These are phyloP conservation scores for Dendrobium catenatum DNA, from an alignment of 106 monocot genomes.

Conservation along the genomic window DNA sequence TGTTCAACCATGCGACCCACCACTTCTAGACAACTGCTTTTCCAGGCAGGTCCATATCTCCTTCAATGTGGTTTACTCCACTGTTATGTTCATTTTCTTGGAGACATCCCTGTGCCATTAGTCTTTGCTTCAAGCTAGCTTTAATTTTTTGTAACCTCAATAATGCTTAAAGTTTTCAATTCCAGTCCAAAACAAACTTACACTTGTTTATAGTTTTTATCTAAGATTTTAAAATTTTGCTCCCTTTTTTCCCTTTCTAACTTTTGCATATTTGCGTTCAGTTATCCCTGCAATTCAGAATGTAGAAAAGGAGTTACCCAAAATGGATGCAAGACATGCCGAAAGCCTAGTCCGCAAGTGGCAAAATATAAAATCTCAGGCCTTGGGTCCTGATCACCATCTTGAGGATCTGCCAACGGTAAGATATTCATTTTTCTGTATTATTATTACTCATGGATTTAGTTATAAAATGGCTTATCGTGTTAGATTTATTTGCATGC, in stretches of 20 bases:
- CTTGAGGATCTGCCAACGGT: constrained; percentile 59
- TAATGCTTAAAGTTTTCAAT: background rate
- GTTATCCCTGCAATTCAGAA: constrained; percentile 24
- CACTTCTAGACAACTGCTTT: background rate
- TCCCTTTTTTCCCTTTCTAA: constrained; percentile 5
- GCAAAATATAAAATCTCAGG: constrained; percentile 78
- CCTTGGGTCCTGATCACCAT: constrained; percentile 67
- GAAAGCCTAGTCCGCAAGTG: constrained; percentile 80
- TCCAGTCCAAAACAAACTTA: background rate
- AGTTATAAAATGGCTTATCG: background rate
- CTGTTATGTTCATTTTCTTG: background rate
- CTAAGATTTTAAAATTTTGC: background rate
- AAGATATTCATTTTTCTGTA: constrained; percentile 9
- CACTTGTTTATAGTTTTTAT: background rate
- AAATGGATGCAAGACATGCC: constrained; percentile 80
- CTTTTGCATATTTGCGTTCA: constrained; percentile 2
- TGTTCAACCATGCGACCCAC: background rate
- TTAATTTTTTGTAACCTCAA: background rate
- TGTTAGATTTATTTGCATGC: background rate
- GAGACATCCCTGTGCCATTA: background rate
- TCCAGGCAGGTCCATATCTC: background rate
- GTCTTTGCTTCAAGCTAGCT: background rate
- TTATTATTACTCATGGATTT: background rate
- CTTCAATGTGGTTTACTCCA: background rate
- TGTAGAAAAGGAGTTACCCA: constrained; percentile 32